Base-by-base conservation (phyloP, 2,329 filamentous ascomycete genomes). In the Biscogniauxia sp. region DNA sequence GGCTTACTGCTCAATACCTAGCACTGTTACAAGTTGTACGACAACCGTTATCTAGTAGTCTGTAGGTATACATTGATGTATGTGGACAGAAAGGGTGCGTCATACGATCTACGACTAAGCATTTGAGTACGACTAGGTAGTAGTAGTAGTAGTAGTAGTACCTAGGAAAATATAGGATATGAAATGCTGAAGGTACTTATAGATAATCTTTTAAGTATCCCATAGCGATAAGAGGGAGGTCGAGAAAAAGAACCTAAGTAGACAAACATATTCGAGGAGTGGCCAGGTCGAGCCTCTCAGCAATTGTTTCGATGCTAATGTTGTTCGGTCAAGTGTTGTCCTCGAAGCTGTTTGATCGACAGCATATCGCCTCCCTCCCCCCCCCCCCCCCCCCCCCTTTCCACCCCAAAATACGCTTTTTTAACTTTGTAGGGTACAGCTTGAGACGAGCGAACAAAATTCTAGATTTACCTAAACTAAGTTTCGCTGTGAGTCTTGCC, bases 331-430 rank as follows among this genome's bases (percentile, higher is more conserved):
- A 51, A 51, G 19, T 25, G 9, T 51, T 51, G 50, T 25, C 50
- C 19, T 54, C 23, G 28, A 54, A 32, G 58, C 55, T 62, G 64
- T 64, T 28, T 61, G 64, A 66, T 66, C 62, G 64, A 66, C 64
- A 60, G 60, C 28, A 32, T 13, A 32, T 32, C 26, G n/a, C 26
- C 9, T 5, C 26, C 26, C 26, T 28, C 26, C 26, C 26, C 26
- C 26, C 26, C 26, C 9, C 9, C 26, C 9, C 9, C 26, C 26
- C 26, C 11, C 28, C 11, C 28, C 11, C 11, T 7, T 13, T 32
- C 28, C 28, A 8, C 55, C 58, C 62, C 62, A 2, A 2, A 15
- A 20, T 19, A 19, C 2, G 13, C 23, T 52, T 17, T 52, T 52
- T 23, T 8, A 20, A 26, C 37, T 23, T 23, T 5, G 11, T n/a